Evolutionary conservation across 2,329 filamentous ascomycete species (phyloP), one percentile per base, ranked within the genome.

Genomic region (Hypoxylon sp.): DNA sequence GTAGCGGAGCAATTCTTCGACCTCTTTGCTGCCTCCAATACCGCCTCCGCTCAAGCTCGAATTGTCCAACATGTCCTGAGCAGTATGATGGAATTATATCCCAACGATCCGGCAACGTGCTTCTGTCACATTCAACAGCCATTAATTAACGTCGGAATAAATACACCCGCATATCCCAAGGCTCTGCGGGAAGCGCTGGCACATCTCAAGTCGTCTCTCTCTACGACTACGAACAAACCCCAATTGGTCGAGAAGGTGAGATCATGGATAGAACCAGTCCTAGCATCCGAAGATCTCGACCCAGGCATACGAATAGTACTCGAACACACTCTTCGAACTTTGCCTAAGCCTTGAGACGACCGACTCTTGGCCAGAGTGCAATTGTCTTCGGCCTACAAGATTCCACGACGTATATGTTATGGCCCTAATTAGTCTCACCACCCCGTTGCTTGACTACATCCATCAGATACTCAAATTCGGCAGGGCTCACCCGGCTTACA

Each of bases 1-100:
- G 85, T 94, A 6, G 93, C 90, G 2, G 90, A 91, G 75, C 82
- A 87, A 22, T 97, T 98, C 81, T 98, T 96, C 80, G 84, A 92
- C 75, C 87, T 97, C 82, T 92, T 97, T 71, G 84, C 89, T 2
- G 83, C 85, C 5, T 98, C 97, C 79, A 83, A 85, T 20, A 82
- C 88, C 44, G 83, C 94, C 31, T 86, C 90, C 0, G 91, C 90
- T 61, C 85, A 91, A 61, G 79, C 82, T 10, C 90, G 82, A 75
- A 88, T 98, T 44, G 82, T 95, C 42, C 86, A 91, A 70, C 92
- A 97, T 79, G 90, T 97, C 53, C 81, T 96, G 46, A 85, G 88
- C 51, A 83, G 83, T 44, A 87, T 97, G 82, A 82, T 85, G 46
- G 81, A 88, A 70, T 79, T 84, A 35, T 89, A 87, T 70, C 88